A percentile compares a stretch with the other conserved stretches of the same genome.
Conservation (phyloP, 2,329 filamentous ascomycete genomes). For the Pseudogymnoascus sp. region DNA sequence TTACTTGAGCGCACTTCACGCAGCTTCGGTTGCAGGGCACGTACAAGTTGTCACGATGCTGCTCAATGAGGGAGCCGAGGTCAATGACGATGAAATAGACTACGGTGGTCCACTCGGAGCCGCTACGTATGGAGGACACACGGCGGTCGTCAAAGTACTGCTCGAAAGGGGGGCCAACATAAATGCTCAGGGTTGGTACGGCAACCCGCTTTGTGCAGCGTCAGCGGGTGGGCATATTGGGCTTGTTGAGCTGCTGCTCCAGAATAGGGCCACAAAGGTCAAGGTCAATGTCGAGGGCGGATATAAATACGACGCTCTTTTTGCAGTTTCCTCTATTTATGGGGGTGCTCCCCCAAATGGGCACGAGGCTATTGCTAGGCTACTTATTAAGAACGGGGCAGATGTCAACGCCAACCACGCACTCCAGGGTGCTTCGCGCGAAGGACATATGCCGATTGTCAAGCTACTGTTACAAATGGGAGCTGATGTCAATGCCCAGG, state of each 20-base stretch:
- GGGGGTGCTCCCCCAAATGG: too few relatives aligned
- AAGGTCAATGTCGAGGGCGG: background rate
- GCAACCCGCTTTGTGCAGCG: background rate
- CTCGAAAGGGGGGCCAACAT: background rate
- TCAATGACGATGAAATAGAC: background rate
- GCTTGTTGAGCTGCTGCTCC: background rate
- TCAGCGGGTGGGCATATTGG: background rate
- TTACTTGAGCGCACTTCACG: background rate
- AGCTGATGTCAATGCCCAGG: background rate
- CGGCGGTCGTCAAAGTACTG: background rate
- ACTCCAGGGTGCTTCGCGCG: background rate
- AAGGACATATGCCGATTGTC: background rate
- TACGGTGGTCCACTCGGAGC: background rate
- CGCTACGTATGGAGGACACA: background rate
- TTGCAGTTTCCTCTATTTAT: background rate
- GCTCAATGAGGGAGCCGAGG: background rate
- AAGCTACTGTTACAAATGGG: background rate
- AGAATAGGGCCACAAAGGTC: background rate
- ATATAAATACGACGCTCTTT: background rate
- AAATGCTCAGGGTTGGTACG: background rate
- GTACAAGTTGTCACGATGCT: background rate
- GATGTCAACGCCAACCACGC: background rate
- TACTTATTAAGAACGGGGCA: background rate
- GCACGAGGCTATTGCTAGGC: background rate
- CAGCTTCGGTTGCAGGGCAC: background rate